Evolutionary conservation across 257 asterid genomes (phyloP).

Genomic region (Coffea eugenioides): DNA sequence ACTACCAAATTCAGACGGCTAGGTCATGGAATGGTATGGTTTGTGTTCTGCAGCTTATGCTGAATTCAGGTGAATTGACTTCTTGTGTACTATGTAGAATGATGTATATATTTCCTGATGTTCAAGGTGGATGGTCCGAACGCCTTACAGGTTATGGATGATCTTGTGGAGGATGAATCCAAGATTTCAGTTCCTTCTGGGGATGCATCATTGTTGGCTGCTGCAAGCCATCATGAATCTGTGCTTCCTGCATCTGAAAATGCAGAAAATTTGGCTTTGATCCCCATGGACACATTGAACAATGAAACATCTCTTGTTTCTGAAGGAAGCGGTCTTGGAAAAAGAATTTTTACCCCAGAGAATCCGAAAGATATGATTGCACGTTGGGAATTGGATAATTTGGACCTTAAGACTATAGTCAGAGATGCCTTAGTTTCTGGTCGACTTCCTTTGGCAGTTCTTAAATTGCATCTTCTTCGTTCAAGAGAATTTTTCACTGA

Average conservation of each 20-base stretch:
- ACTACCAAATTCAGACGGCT: conserved; percentile 63
- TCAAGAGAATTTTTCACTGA: conserved; percentile 51
- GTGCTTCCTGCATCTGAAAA: conserved; percentile 42
- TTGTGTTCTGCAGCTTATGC: conserved; percentile 18
- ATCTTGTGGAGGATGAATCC: conserved; percentile 50
- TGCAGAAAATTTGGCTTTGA: conserved; percentile 59
- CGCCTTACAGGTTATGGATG: conserved; percentile 34
- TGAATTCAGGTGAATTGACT: conserved; percentile 19
- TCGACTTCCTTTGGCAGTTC: conserved; percentile 97
- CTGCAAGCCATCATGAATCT: conserved; percentile 37
- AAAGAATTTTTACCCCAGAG: conserved; percentile 45
- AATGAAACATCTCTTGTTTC: conserved; percentile 46
- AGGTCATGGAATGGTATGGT: conserved; percentile 62
- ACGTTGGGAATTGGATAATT: conserved; percentile 82
- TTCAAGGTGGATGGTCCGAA: conserved; percentile 55
- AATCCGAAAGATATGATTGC: conserved; percentile 93
- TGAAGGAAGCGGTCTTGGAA: conserved; percentile 49
- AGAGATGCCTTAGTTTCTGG: conserved; percentile 89
- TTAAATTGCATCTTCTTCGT: conserved; percentile 83
- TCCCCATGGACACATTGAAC: conserved; percentile 49
- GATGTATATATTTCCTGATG: conserved; percentile 16
- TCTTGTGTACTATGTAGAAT: conserved; percentile 11
- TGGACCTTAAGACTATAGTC: conserved; percentile 79
- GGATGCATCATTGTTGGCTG: conserved; percentile 39
- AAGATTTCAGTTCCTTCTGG: conserved; percentile 45